Conservation (phyloP, 2,329 filamentous ascomycete genomes). For the Fusarium sublunatum region DNA sequence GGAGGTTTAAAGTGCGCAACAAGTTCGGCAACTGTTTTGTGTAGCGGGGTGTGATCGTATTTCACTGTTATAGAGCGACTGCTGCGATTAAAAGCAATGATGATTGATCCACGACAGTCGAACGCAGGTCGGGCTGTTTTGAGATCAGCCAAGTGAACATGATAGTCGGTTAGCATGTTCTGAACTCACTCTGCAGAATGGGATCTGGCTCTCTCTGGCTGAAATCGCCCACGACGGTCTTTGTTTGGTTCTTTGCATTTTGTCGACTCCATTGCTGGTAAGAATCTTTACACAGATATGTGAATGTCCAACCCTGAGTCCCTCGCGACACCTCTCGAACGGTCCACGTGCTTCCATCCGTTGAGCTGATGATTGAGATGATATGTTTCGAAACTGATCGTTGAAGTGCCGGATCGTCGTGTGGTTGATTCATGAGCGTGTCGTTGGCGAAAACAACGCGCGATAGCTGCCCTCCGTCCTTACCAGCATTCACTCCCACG, state of each 20-base stretch:
- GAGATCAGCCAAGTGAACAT: neutral
- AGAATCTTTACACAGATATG: conserved; percentile 66
- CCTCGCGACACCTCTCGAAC: conserved; percentile 58
- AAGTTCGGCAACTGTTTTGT: conserved; percentile 65
- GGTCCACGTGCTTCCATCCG: conserved; percentile 63
- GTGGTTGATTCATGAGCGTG: conserved; percentile 60
- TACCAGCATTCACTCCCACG: conserved; percentile 18
- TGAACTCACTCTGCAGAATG: conserved; percentile 56
- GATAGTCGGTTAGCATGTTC: neutral
- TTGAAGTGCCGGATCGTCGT: conserved; percentile 61
- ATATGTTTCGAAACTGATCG: conserved; percentile 62
- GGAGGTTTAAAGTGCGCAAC: conserved; percentile 60
- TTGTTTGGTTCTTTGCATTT: conserved; percentile 55
- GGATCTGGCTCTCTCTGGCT: conserved; percentile 61
- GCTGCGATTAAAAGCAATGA: conserved; percentile 61
- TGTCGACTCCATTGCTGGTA: conserved; percentile 62
- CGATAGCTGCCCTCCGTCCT: conserved; percentile 41
- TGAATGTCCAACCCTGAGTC: conserved; percentile 64
- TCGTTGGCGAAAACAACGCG: conserved; percentile 59
- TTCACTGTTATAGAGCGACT: conserved; percentile 62
- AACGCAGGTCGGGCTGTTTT: conserved; percentile 65
- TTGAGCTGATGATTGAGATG: conserved; percentile 54
- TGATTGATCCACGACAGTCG: conserved; percentile 65
- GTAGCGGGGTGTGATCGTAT: conserved; percentile 68
- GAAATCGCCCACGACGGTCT: conserved; percentile 60